phyloP scores from a whole-genome alignment of 2,329 filamentous ascomycete genomes.

The Aureobasidium sp. region DNA sequence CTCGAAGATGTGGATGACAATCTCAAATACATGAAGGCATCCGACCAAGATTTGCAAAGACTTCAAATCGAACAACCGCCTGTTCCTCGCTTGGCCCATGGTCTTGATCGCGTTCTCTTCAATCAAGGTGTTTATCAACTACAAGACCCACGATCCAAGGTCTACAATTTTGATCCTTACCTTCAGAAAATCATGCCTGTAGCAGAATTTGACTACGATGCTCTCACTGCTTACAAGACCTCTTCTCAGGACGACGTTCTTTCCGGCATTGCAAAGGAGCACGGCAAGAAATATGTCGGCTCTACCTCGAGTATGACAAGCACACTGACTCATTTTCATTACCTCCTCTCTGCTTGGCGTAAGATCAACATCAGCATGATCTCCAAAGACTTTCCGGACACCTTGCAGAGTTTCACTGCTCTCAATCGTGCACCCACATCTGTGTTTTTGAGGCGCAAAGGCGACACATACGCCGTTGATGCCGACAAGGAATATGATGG shows the following conservation, averaged over 20 bases:
- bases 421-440: slow-evolving; percentile 68
- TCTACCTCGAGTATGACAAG: slow-evolving; percentile 97
- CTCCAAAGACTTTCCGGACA: slow-evolving; percentile 57
- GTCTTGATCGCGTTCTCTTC: slow-evolving; percentile 85
- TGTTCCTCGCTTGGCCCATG: slow-evolving; percentile 62
- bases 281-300: slow-evolving; percentile 75
- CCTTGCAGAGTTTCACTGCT: slow-evolving; percentile 57
- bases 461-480: slow-evolving; percentile 89
- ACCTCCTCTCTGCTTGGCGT: slow-evolving; percentile 78
- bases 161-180: slow-evolving; percentile 97
- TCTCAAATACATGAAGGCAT: not conserved
- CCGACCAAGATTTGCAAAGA: not conserved
- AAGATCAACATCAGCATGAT: slow-evolving; percentile 59
- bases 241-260: slow-evolving; percentile 77
- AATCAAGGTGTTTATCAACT: slow-evolving; percentile 89
- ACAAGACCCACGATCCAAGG: slow-evolving; percentile 76
- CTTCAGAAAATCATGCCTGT: slow-evolving; percentile 89
- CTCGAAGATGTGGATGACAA: not conserved
- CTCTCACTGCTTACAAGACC: slow-evolving; percentile 79
- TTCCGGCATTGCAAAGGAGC: slow-evolving; percentile 57
- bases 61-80: slow-evolving; percentile 39
- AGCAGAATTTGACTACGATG: slow-evolving; percentile 83
- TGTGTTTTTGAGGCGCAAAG: slow-evolving; percentile 72
- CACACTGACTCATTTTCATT: slow-evolving; percentile 85
- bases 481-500: slow-evolving; percentile 87